These are phyloP conservation scores for Pilobolus umbonatus DNA, from an alignment of 192 early-diverging fungal species.

Conservation along the genomic window DNA sequence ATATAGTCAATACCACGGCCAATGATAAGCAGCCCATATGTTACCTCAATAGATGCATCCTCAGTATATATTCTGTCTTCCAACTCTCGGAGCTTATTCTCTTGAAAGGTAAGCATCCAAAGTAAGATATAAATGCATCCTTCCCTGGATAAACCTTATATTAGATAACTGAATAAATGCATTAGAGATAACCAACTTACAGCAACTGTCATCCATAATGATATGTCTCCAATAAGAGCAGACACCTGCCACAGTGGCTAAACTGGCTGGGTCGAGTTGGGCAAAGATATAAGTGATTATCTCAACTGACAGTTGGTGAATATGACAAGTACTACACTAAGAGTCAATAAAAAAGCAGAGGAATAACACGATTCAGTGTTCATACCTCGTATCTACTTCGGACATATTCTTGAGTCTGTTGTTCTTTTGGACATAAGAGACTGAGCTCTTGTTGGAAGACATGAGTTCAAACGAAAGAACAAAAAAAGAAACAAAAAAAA, in stretches of 20 bases:
- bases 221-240: constrained; percentile 33
- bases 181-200: constrained; percentile 22
- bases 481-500: no score
- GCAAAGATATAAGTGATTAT: constrained; percentile 35
- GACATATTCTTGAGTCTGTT: no score
- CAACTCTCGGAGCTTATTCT: constrained; percentile 28
- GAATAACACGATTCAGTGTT: no score
- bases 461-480: no score
- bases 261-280: constrained; percentile 24
- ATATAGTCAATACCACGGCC: neutral
- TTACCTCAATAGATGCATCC: constrained; percentile 33
- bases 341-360: neutral
- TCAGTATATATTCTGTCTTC: constrained; percentile 39
- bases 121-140: constrained; percentile 37
- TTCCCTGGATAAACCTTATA: constrained; percentile 33
- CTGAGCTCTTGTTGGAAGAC: no score
- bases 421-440: no score
- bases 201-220: constrained; percentile 33
- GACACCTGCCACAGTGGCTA: constrained; percentile 21
- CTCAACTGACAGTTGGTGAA: constrained; percentile 28
- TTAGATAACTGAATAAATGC: neutral
- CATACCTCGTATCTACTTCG: no score
- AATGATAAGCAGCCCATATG: neutral
- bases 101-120: constrained; percentile 37
- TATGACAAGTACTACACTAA: constrained; percentile 18